Conservation (phyloP, 441 rosid genomes). For the Metrosideros polymorpha region DNA sequence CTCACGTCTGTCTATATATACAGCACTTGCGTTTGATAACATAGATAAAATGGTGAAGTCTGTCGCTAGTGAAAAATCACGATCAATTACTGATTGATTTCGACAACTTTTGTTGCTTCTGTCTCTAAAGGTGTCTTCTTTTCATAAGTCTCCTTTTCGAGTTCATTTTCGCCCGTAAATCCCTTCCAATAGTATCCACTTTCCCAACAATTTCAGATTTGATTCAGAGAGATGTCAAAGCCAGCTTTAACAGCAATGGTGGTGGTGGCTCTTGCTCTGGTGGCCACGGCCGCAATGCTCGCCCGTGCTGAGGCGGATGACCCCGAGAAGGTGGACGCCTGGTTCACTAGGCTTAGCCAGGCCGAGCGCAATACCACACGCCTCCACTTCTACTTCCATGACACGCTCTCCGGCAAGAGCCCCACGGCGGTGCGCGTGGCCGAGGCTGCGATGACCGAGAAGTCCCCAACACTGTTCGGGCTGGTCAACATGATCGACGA, state of each 20-base stretch:
- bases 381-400: constrained; percentile 68
- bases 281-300: background rate
- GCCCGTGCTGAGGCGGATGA: constrained; percentile 8
- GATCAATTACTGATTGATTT: background rate
- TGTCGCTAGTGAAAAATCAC: background rate
- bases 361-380: constrained; percentile 10
- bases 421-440: constrained; percentile 49
- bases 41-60: background rate
- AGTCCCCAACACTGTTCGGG: constrained; percentile 45
- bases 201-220: background rate
- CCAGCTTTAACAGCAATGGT: constrained; percentile 7
- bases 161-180: no score
- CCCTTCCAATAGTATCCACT: background rate
- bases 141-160: background rate
- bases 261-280: background rate
- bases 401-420: constrained; percentile 41
- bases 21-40: background rate
- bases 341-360: background rate
- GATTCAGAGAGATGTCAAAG: constrained; percentile 22
- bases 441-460: constrained; percentile 18
- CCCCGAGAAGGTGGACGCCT: constrained; percentile 15
- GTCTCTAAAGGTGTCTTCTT: background rate
- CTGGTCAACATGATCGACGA: constrained; percentile 45
- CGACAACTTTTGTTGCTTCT: background rate
- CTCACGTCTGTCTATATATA: background rate